These are phyloP conservation scores for Tetratostichococcus sp. DNA, from an alignment of 139 green algal species.

Conservation along the genomic window DNA sequence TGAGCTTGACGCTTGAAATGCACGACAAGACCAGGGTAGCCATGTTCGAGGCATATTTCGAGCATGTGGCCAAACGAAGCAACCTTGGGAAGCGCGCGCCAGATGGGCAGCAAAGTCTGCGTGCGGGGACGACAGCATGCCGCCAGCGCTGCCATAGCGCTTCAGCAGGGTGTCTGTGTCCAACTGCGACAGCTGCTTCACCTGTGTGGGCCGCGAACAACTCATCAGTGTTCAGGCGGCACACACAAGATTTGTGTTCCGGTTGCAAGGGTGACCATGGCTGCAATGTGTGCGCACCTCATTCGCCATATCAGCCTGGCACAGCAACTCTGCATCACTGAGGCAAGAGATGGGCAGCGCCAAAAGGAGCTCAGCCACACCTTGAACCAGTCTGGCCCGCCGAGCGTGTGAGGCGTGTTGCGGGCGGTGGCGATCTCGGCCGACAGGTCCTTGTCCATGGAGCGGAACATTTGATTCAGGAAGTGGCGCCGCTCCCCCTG, in stretches of 20 bases:
- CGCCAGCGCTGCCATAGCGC: slow-evolving; percentile 9
- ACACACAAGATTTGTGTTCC: too few species aligned
- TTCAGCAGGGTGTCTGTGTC: slow-evolving; percentile 14
- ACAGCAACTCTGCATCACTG: too few species aligned
- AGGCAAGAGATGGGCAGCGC: too few species aligned
- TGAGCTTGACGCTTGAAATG: too few species aligned
- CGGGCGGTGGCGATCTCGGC: neutral
- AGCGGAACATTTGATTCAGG: slow-evolving; percentile 12
- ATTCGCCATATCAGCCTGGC: too few species aligned
- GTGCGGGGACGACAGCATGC: neutral
- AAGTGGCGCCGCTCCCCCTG: slow-evolving; percentile 2
- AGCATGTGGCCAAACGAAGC: too few species aligned
- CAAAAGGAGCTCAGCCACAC: too few species aligned
- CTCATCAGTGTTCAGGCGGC: too few species aligned
- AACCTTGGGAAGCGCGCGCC: neutral
- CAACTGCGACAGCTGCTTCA: slow-evolving; percentile 15
- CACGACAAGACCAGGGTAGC: too few species aligned
- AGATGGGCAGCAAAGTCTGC: neutral
- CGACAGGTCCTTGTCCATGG: slow-evolving; percentile 14
- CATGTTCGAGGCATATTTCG: too few species aligned
- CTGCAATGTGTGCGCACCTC: too few species aligned
- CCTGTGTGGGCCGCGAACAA: neutral
- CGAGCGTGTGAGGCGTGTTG: neutral
- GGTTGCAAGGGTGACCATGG: too few species aligned
- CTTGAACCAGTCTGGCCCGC: slow-evolving; percentile 14